Conservation (phyloP, 768 basidiomycete genomes). For the Holtermannia corniformis region DNA sequence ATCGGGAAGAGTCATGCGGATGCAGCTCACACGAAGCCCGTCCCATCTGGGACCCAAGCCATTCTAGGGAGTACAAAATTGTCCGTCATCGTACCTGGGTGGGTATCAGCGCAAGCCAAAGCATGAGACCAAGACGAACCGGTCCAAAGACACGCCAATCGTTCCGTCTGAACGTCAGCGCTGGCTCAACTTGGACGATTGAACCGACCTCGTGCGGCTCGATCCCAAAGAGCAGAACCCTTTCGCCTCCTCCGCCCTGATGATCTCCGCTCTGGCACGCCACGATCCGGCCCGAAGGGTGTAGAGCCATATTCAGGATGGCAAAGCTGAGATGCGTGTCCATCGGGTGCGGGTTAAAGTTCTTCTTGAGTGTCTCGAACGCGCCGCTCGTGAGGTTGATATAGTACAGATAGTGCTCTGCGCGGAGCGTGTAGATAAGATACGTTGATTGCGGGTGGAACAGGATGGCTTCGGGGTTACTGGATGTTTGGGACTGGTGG, state of each 20-base stretch:
- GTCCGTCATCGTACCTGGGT: slow-evolving; percentile 29
- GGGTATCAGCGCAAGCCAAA: neutral
- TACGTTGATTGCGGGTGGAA: slow-evolving; percentile 26
- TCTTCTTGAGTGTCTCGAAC: slow-evolving; percentile 19
- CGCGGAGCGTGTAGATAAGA: slow-evolving; percentile 29
- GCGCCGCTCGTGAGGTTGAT: slow-evolving; percentile 5
- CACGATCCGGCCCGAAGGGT: slow-evolving; percentile 31
- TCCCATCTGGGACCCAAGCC: slow-evolving; percentile 38
- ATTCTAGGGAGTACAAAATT: slow-evolving; percentile 38
- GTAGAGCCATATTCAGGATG: slow-evolving; percentile 33
- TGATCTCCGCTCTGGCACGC: slow-evolving; percentile 41
- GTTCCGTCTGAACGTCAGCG: slow-evolving; percentile 11
- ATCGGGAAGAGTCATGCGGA: neutral
- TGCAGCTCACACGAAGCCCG: slow-evolving; percentile 34
- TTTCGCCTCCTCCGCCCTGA: slow-evolving; percentile 31
- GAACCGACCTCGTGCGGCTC: slow-evolving; percentile 23
- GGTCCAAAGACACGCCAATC: slow-evolving; percentile 36
- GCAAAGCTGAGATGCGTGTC: slow-evolving; percentile 39
- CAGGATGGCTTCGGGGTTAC: slow-evolving; percentile 36
- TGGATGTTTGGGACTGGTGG: slow-evolving; percentile 20
- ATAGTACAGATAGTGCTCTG: slow-evolving; percentile 25
- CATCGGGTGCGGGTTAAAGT: slow-evolving; percentile 38
- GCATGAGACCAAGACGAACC: slow-evolving; percentile 3
- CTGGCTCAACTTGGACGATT: neutral
- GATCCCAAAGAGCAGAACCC: slow-evolving; percentile 34